Percentiles rank a stretch among this genome's conserved stretches.
These are phyloP conservation scores for Hypomontagnella monticulosa DNA, from an alignment of 495 filamentous ascomycete genomes.

Conservation along the genomic window DNA sequence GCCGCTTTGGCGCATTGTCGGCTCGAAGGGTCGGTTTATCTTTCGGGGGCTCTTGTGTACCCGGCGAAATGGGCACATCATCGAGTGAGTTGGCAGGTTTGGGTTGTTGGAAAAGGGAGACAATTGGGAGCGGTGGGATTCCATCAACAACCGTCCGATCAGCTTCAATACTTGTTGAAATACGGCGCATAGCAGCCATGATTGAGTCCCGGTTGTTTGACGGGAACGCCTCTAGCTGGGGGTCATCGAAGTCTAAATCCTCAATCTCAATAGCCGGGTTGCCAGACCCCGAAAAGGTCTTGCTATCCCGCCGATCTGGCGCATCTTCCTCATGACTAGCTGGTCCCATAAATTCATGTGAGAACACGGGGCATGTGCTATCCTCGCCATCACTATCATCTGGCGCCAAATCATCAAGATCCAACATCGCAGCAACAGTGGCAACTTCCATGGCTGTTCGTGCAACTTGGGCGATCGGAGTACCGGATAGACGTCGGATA, in stretches of 20 bases:
- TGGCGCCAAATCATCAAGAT: slow-evolving; percentile 24
- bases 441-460: slow-evolving; percentile 47
- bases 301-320: slow-evolving; percentile 23
- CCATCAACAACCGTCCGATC: slow-evolving; percentile 55
- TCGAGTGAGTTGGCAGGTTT: neutral
- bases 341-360: slow-evolving; percentile 56
- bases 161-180: slow-evolving; percentile 56
- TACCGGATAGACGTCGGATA: slow-evolving; percentile 24
- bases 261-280: slow-evolving; percentile 30
- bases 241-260: slow-evolving; percentile 58
- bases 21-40: slow-evolving; percentile 10
- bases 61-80: neutral
- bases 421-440: slow-evolving; percentile 22
- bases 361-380: slow-evolving; percentile 54
- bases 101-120: slow-evolving; percentile 25
- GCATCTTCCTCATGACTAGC: slow-evolving; percentile 21
- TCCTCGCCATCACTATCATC: slow-evolving; percentile 34
- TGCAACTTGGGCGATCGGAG: slow-evolving; percentile 35
- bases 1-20: neutral
- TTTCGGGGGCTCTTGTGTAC: neutral
- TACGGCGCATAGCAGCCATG: slow-evolving; percentile 55
- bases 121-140: slow-evolving; percentile 47
- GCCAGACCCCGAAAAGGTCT: slow-evolving; percentile 18
- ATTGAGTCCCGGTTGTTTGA: slow-evolving; percentile 56
- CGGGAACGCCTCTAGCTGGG: slow-evolving; percentile 62